Conservation (phyloP, 1,284 basidiomycete genomes). For the Hypsizygus ulmarius region DNA sequence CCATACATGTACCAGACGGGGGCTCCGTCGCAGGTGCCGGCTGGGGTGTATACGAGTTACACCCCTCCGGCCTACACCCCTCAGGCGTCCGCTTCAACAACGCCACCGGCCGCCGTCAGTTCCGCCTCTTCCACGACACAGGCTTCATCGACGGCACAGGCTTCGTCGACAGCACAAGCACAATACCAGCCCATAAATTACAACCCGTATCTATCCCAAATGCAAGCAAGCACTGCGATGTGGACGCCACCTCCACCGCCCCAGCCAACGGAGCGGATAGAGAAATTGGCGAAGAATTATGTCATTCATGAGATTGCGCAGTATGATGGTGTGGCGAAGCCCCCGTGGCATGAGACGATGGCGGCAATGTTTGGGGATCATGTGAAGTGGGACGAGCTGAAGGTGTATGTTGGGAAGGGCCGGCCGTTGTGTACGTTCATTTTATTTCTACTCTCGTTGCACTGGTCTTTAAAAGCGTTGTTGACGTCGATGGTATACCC, state of each 20-base stretch:
- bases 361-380: constrained; percentile 68
- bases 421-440: constrained; percentile 54
- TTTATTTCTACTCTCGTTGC: constrained; percentile 6
- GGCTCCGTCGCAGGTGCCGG: constrained; percentile 11
- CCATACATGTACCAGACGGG: constrained; percentile 15
- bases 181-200: constrained; percentile 14
- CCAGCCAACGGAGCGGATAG: constrained; percentile 32
- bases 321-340: constrained; percentile 42
- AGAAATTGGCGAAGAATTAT: constrained; percentile 60
- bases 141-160: neutral
- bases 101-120: constrained; percentile 2
- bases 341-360: constrained; percentile 71
- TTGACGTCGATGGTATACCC: constrained; percentile 1
- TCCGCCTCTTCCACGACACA: constrained; percentile 5
- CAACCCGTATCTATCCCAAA: constrained; percentile 17
- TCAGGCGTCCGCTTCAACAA: constrained; percentile 7
- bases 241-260: constrained; percentile 16
- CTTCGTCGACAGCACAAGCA: neutral
- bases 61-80: constrained; percentile 8
- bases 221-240: constrained; percentile 9
- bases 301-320: constrained; percentile 60
- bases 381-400: neutral
- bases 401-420: constrained; percentile 41
- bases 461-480: constrained; percentile 2
- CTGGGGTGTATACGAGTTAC: constrained; percentile 3